Evolutionary conservation across 1,139 yeast species (phyloP).

Genomic region (Debaryomyces psychrophilus): DNA sequence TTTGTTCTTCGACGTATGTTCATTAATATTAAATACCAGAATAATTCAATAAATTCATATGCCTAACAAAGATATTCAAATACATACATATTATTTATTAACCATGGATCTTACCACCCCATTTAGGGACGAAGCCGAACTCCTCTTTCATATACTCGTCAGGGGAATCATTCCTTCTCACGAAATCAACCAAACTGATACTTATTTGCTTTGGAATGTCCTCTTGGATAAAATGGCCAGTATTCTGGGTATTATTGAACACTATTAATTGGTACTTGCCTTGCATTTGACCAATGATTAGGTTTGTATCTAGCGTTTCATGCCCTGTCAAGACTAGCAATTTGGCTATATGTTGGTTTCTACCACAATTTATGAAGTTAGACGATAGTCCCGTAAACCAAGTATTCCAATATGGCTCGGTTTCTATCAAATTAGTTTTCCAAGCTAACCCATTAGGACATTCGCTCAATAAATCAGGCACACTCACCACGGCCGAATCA

Average conservation of each 20-base stretch:
- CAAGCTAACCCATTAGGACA: slow-evolving; percentile 43
- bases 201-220: slow-evolving; percentile 78
- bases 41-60: neutral
- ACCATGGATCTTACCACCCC: slow-evolving; percentile 52
- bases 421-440: slow-evolving; percentile 62
- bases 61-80: no score
- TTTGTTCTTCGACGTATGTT: no score
- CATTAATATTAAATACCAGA: no score
- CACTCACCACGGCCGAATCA: slow-evolving; percentile 71
- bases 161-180: slow-evolving; percentile 47
- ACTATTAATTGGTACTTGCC: slow-evolving; percentile 89
- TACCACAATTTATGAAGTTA: slow-evolving; percentile 51
- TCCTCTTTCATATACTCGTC: slow-evolving; percentile 41
- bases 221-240: slow-evolving; percentile 94
- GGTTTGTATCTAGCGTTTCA: slow-evolving; percentile 79
- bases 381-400: slow-evolving; percentile 82
- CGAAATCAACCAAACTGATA: slow-evolving; percentile 52
- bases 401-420: slow-evolving; percentile 71
- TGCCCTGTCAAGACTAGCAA: slow-evolving; percentile 85
- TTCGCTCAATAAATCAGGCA: slow-evolving; percentile 61
- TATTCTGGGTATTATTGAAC: slow-evolving; percentile 56
- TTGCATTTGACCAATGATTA: slow-evolving; percentile 97
- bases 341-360: slow-evolving; percentile 52
- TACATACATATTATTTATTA: no score
- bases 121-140: slow-evolving; percentile 47